phyloP scores from a whole-genome alignment of 306 rosid genomes.

The Malus fusca region DNA sequence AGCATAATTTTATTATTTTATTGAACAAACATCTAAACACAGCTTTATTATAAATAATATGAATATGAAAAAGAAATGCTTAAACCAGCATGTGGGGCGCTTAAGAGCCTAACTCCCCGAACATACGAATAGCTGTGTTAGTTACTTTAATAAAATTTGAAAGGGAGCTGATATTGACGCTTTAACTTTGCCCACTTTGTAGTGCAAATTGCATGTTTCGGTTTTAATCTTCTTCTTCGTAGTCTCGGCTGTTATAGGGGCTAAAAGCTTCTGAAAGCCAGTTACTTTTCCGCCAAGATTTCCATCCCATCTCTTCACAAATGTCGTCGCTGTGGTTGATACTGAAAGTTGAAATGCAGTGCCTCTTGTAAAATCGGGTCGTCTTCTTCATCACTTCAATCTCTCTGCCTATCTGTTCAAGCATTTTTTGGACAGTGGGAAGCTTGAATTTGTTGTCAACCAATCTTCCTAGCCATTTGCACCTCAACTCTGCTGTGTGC shows the following conservation, averaged over 20 bases:
- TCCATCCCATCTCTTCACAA: constrained; percentile 46
- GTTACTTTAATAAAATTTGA: not conserved
- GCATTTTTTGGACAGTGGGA: constrained; percentile 40
- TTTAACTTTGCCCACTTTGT: not conserved
- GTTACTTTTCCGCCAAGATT: constrained; percentile 45
- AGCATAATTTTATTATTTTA: not conserved
- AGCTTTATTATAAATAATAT: not conserved
- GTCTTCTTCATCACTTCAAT: constrained; percentile 44
- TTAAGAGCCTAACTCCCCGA: not conserved
- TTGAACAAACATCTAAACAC: not conserved
- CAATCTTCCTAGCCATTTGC: constrained; percentile 48
- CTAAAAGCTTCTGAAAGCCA: constrained; percentile 50
- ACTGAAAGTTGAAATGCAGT: constrained; percentile 64
- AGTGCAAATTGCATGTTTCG: not conserved
- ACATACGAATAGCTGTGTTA: not conserved
- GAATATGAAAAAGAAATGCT: not conserved
- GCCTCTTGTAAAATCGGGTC: constrained; percentile 46
- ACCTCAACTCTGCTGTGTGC: constrained; percentile 45
- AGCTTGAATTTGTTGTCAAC: constrained; percentile 50
- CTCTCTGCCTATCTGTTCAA: constrained; percentile 27
- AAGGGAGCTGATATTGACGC: not conserved
- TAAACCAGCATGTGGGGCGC: not conserved
- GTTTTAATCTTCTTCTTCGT: constrained; percentile 8
- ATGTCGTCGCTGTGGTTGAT: constrained; percentile 61
- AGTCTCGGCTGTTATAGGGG: constrained; percentile 53